Evolutionary conservation across 306 rosid genomes (phyloP), one percentile per base, ranked within the genome.

Genomic region (Abrus pulchellus): DNA sequence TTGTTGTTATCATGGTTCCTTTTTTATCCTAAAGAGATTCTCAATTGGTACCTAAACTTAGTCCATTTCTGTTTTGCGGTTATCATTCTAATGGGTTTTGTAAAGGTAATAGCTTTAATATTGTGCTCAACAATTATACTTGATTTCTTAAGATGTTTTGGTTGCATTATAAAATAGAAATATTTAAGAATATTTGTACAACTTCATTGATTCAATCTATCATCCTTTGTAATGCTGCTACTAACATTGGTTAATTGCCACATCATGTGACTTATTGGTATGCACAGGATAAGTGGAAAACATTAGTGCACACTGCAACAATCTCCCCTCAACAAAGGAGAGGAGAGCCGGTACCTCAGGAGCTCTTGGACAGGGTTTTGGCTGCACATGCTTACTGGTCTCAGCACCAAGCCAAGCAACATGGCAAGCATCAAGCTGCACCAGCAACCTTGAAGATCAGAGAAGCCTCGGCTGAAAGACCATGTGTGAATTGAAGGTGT

Each of bases 341-440:
- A 84, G 98, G 98, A 5, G 97, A 94, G 81, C 97, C 97, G 9
- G 98, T 94, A 1, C 98, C 98, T 1, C 98, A 94, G 83, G 95
- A 89, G 74, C 90, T 94, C 10, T 84, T 94, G 86, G 92, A 94
- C 87, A 82, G 98, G 70, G 97, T 92, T 40, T 78, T 94, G 90
- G 97, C 90, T 30, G 94, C 97, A 3, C 98, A 94, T 83, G 87
- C 93, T 14, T 87, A 87, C 80, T 94, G 98, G 98, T 91, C 92
- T 59, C 95, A 87, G 84, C 92, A 89, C 84, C 98, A 93, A 81
- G 91, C 92, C 44, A 94, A 84, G 94, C 98, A 86, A 65, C 91
- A 90, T 81, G 83, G 88, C 41, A 92, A 90, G 87, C 88, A 76
- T 81, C 95, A 84, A 83, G 60, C 71, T 79, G 86, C 78, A 68